Percentiles rank a stretch among this genome's conserved stretches.
phyloP scores from a whole-genome alignment of 495 filamentous ascomycete species.

The Xylaria flabelliformis region DNA sequence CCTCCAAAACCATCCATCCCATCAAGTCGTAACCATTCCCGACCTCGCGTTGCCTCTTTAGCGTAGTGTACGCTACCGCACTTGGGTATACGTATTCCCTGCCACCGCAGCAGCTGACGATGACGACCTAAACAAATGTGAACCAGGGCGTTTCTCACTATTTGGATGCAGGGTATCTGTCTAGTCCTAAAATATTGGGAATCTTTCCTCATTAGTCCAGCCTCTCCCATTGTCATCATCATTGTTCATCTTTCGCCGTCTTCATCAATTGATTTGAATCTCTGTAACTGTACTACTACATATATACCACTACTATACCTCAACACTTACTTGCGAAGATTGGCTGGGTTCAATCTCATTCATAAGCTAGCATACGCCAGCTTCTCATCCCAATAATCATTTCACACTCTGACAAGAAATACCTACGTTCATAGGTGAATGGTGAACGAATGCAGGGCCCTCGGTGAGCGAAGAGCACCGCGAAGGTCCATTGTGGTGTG shows the following conservation, averaged over 20 bases:
- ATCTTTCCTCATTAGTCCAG: background rate
- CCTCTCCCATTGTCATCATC: conserved; percentile 3
- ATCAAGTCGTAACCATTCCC: background rate
- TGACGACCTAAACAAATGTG: background rate
- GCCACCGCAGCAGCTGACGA: background rate
- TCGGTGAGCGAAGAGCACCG: conserved; percentile 16
- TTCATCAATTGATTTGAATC: background rate
- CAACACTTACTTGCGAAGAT: background rate
- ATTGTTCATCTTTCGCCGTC: background rate
- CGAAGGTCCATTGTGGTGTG: background rate
- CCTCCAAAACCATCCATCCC: conserved; percentile 15
- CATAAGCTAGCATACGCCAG: background rate
- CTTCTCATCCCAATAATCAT: background rate
- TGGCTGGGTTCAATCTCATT: no score
- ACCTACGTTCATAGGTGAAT: background rate
- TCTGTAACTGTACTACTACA: background rate
- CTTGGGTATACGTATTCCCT: background rate
- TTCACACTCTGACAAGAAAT: no score
- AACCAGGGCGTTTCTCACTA: conserved; percentile 12
- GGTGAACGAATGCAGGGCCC: background rate
- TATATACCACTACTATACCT: background rate
- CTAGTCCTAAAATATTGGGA: conserved; percentile 10
- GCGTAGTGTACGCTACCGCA: background rate
- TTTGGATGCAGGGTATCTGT: conserved; percentile 5
- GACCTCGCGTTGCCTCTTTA: background rate